Percentiles rank a stretch among this genome's conserved stretches.
Conservation (phyloP, 176 grass and related monocot genomes). For the Rhipidocladum racemiflorum region DNA sequence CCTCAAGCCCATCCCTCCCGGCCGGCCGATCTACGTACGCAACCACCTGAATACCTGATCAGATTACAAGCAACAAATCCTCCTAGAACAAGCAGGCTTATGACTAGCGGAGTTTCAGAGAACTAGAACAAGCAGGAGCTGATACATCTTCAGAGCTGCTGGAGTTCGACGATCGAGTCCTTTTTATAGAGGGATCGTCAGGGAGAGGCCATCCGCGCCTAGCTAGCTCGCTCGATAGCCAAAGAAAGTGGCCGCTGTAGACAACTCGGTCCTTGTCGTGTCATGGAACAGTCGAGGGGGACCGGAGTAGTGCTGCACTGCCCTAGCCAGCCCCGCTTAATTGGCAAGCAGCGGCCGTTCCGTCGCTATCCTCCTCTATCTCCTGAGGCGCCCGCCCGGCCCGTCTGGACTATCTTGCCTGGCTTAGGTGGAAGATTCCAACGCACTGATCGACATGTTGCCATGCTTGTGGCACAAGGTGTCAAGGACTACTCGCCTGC, state of each 20-base stretch:
- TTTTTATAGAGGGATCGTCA: constrained; percentile 12
- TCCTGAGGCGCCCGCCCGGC: neutral
- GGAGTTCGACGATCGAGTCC: neutral
- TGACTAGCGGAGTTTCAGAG: neutral
- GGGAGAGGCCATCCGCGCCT: neutral
- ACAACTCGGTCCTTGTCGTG: constrained; percentile 1
- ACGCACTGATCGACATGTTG: neutral
- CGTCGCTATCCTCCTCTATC: constrained; percentile 25
- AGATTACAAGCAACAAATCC: neutral
- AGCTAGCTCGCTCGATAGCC: neutral
- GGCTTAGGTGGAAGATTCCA: constrained; percentile 41
- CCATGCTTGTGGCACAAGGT: constrained; percentile 38
- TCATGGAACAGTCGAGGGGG: constrained; percentile 20
- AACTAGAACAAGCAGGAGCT: neutral
- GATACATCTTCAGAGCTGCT: neutral
- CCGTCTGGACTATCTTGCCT: neutral
- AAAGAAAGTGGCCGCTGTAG: neutral
- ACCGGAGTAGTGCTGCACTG: neutral
- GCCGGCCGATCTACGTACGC: neutral
- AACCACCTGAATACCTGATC: neutral
- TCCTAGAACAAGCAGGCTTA: neutral
- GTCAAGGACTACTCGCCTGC: constrained; percentile 2
- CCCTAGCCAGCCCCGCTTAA: constrained; percentile 8
- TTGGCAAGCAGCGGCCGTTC: neutral
- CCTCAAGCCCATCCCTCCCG: constrained; percentile 59